A percentile compares a stretch with the other conserved stretches of the same genome.
Evolutionary conservation across 768 basidiomycete species (phyloP).

Genomic region (Cystofilobasidium bisporidii): DNA sequence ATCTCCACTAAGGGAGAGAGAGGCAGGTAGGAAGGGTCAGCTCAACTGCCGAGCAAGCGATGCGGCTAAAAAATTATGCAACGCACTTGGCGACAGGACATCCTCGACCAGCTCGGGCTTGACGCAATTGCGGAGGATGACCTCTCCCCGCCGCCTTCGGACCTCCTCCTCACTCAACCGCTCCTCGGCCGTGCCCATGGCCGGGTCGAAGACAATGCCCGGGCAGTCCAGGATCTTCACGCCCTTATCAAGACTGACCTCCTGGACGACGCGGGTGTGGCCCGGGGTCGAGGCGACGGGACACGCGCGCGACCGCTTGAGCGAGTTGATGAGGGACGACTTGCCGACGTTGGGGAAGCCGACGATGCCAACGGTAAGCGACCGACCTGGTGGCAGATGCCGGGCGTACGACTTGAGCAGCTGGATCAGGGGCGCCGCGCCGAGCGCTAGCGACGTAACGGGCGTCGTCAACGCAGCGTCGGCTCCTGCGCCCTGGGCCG

Average conservation of each 20-base stretch:
- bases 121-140: conserved; percentile 76
- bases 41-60: too few species aligned
- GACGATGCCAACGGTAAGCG: conserved; percentile 70
- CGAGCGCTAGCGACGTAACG: conserved; percentile 39
- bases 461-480: conserved; percentile 28
- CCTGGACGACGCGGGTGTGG: conserved; percentile 84
- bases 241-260: conserved; percentile 82
- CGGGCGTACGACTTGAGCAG: conserved; percentile 54
- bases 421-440: conserved; percentile 53
- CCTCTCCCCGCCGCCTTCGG: conserved; percentile 41
- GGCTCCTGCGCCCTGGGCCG: conserved; percentile 26
- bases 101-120: conserved; percentile 86
- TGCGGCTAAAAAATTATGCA: too few species aligned
- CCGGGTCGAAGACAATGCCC: conserved; percentile 78
- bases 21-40: neutral
- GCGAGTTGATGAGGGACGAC: conserved; percentile 82
- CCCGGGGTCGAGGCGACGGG: conserved; percentile 89
- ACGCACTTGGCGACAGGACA: conserved; percentile 74
- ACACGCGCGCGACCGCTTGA: conserved; percentile 61
- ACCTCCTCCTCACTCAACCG: conserved; percentile 35
- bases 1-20: conserved; percentile 58
- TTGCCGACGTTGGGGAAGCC: conserved; percentile 98
- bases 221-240: conserved; percentile 90
- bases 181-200: conserved; percentile 49
- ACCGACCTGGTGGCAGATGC: conserved; percentile 38